phyloP scores from a whole-genome alignment of 306 rosid species.

The Dryas alaskensis region DNA sequence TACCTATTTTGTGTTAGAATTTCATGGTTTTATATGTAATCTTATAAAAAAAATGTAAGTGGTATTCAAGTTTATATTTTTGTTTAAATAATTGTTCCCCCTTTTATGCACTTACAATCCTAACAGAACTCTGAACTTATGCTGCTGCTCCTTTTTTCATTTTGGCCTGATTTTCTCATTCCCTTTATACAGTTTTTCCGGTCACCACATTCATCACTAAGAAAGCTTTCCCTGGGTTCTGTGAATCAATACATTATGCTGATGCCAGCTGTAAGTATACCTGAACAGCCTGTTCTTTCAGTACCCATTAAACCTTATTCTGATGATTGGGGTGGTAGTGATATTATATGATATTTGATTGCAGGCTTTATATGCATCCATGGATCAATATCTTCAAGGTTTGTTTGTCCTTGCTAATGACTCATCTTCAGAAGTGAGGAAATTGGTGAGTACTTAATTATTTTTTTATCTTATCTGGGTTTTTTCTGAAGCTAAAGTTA shows the following conservation, averaged over 20 bases:
- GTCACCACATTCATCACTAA: constrained; percentile 79
- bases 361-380: constrained; percentile 70
- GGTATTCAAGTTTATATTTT: neutral
- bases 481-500: neutral
- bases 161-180: constrained; percentile 13
- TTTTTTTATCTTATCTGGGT: constrained; percentile 11
- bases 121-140: neutral
- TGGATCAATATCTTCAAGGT: constrained; percentile 97
- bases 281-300: constrained; percentile 16
- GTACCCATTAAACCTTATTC: constrained; percentile 21
- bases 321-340: constrained; percentile 23
- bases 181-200: constrained; percentile 67
- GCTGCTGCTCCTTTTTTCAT: neutral
- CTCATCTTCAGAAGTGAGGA: constrained; percentile 77
- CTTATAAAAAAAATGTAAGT: neutral
- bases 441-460: constrained; percentile 61
- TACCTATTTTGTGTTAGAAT: constrained; percentile 1
- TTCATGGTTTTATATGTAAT: neutral
- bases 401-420: constrained; percentile 85
- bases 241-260: constrained; percentile 91
- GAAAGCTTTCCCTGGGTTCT: constrained; percentile 91
- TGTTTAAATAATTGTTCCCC: neutral
- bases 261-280: constrained; percentile 88
- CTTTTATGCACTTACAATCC: neutral
- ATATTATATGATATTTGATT: constrained; percentile 20